phyloP scores from a whole-genome alignment of 2,329 filamentous ascomycete genomes.

The Aspergillus pseudoviridinutans region DNA sequence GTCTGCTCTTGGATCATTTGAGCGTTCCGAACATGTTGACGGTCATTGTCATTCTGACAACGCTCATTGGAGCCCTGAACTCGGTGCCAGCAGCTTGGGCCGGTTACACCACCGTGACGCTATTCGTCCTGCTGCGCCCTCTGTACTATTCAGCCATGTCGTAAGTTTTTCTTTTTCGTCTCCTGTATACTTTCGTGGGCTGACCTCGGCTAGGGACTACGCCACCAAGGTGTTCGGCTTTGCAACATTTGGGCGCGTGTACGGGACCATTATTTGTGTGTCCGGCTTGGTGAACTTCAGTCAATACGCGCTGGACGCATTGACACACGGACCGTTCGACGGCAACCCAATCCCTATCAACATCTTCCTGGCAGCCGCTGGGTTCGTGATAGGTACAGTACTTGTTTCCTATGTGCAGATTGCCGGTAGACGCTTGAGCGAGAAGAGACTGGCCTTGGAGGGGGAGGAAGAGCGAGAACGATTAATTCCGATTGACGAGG shows the following conservation, averaged over 20 bases:
- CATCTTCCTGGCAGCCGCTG: constrained; percentile 59
- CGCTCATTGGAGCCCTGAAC: constrained; percentile 71
- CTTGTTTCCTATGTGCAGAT: constrained; percentile 63
- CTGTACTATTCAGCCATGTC: constrained; percentile 90
- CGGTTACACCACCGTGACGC: constrained; percentile 66
- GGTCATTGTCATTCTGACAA: constrained; percentile 67
- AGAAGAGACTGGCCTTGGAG: constrained; percentile 6
- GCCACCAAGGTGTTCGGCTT: constrained; percentile 90
- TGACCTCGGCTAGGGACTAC: constrained; percentile 58
- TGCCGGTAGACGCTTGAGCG: constrained; percentile 14
- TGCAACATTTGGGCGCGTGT: constrained; percentile 84
- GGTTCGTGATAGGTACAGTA: constrained; percentile 60
- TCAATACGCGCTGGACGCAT: constrained; percentile 72
- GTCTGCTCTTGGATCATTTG: constrained; percentile 70
- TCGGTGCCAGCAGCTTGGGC: constrained; percentile 63
- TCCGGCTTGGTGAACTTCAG: constrained; percentile 79
- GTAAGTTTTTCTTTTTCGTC: constrained; percentile 31
- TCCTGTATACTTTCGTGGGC: neutral
- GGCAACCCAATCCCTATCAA: constrained; percentile 78
- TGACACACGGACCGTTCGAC: constrained; percentile 68
- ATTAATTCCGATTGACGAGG: constrained; percentile 23
- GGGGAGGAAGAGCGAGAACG: constrained; percentile 24
- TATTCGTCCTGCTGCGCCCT: constrained; percentile 85
- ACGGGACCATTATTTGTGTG: constrained; percentile 83
- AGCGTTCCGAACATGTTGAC: constrained; percentile 68